These are phyloP conservation scores for Ogataea naganishii DNA, from an alignment of 805 yeast genomes.

Conservation along the genomic window DNA sequence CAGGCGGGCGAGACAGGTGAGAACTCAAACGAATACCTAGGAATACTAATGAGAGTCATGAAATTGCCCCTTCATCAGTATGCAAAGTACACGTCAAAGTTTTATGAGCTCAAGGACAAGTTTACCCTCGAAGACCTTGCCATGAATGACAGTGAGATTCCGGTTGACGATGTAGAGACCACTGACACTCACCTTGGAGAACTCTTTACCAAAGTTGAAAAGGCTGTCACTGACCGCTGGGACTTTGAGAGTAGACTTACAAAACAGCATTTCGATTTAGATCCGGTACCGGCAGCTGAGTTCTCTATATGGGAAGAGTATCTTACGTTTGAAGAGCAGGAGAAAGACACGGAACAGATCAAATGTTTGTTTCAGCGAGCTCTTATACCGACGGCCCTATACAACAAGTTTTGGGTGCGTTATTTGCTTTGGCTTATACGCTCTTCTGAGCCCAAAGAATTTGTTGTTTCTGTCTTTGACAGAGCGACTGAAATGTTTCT, in stretches of 20 bases:
- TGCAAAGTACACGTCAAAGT: constrained; percentile 58
- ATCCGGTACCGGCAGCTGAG: constrained; percentile 33
- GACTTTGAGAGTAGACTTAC: constrained; percentile 56
- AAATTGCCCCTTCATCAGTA: constrained; percentile 78
- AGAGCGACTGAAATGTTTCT: constrained; percentile 38
- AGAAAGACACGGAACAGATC: constrained; percentile 22
- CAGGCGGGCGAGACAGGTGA: constrained; percentile 30
- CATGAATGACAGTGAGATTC: constrained; percentile 10
- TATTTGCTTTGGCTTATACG: constrained; percentile 47
- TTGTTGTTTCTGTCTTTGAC: constrained; percentile 31
- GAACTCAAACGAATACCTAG: constrained; percentile 27
- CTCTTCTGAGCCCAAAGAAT: constrained; percentile 24
- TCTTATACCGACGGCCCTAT: constrained; percentile 55
- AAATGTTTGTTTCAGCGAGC: constrained; percentile 61
- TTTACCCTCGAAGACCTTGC: constrained; percentile 23
- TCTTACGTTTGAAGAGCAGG: constrained; percentile 35
- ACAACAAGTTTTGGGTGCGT: constrained; percentile 58
- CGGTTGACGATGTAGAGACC: constrained; percentile 30
- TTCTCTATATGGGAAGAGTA: constrained; percentile 54
- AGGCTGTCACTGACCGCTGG: constrained; percentile 56
- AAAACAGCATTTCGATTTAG: constrained; percentile 48
- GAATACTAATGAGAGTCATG: constrained; percentile 36
- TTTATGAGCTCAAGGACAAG: constrained; percentile 29
- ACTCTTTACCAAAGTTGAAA: constrained; percentile 38
- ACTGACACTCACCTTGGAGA: constrained; percentile 35